Evolutionary conservation across 495 filamentous ascomycete species (phyloP), one percentile per base, ranked within the genome.

Genomic region (Cryomyces antarcticus): DNA sequence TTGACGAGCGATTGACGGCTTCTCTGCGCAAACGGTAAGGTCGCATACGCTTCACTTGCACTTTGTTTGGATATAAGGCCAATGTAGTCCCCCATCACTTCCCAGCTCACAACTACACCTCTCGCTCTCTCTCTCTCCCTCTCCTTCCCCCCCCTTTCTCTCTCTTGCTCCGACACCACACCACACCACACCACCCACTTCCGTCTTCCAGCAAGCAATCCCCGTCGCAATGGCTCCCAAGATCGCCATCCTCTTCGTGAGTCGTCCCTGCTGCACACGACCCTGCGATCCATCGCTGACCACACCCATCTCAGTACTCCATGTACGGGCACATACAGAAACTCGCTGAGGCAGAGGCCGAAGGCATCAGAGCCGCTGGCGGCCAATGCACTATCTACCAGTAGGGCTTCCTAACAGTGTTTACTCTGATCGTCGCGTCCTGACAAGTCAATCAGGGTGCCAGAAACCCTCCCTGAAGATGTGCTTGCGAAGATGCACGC

Each of bases 261-360:
- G 80, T 74, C 9, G 30, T 33, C 37, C n/a, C 27, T 1, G n/a
- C 38, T 13, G 7, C 9, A 39, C 24, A 7, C 1, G n/a, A 28
- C 27, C 10, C 11, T 39, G 9, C n/a, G 10, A 17, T 7, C 7
- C n/a, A 12, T 45, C 33, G 51, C 30, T 42, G 38, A 42, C 33
- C 37, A 35, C 35, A 12, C 50, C 30, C 5, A 17, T 24, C 10
- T 4, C 42, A 93, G 83, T 97, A 96, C 68, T 94, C 88, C 50
- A 82, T 84, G 69, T 97, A 92, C 64, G 88, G 89, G 62, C 88
- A 96, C 63, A 81, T 94, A 64, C 53, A 67, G 57, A 66, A 74
- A 61, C 62, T 96, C 52, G 89, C 87, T 54, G 76, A 84, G 57
- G 86, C 87, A 43, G 86, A 95, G 65, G 79, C 83, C 70, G 76